Conservation (phyloP, 2,329 filamentous ascomycete species). For the Sordariomycetes sp. region DNA sequence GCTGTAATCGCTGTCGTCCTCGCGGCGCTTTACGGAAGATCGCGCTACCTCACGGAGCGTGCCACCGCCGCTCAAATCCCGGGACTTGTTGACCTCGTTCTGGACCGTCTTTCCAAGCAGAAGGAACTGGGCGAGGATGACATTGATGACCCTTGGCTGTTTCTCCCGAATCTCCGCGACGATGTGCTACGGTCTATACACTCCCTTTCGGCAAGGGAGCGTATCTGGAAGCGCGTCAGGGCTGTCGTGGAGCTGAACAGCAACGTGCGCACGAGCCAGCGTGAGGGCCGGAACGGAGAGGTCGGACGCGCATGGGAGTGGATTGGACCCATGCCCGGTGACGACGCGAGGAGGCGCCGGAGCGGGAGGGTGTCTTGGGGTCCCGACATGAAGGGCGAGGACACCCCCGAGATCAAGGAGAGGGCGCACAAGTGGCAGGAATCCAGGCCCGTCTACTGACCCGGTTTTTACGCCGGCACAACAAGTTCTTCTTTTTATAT, state of each 20-base stretch:
- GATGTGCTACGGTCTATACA: conserved; percentile 81
- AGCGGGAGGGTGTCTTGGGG: conserved; percentile 41
- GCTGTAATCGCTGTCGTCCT: conserved; percentile 42
- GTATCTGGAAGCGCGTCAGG: conserved; percentile 74
- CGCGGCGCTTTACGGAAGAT: conserved; percentile 50
- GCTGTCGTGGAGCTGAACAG: conserved; percentile 86
- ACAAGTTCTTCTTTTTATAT: conserved; percentile 5
- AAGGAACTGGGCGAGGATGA: conserved; percentile 65
- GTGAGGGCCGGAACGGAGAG: conserved; percentile 56
- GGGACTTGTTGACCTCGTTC: conserved; percentile 69
- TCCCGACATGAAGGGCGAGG: conserved; percentile 24
- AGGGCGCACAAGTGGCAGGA: conserved; percentile 27
- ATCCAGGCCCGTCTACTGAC: conserved; percentile 28
- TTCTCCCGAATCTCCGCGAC: conserved; percentile 80
- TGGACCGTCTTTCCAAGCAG: conserved; percentile 74
- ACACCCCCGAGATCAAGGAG: conserved; percentile 7
- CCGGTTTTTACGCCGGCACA: conserved; percentile 4
- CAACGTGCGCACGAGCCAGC: conserved; percentile 69
- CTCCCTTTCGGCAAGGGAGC: conserved; percentile 62
- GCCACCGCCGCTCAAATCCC: conserved; percentile 67
- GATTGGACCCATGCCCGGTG: conserved; percentile 48
- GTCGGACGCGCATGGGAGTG: conserved; percentile 60
- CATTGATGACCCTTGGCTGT: conserved; percentile 67
- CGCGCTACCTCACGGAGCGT: conserved; percentile 50
- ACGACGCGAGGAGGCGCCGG: conserved; percentile 32